A percentile compares a stretch with the other conserved stretches of the same genome.
Conservation (phyloP, 495 filamentous ascomycete species). For the Patellaria atrata region DNA sequence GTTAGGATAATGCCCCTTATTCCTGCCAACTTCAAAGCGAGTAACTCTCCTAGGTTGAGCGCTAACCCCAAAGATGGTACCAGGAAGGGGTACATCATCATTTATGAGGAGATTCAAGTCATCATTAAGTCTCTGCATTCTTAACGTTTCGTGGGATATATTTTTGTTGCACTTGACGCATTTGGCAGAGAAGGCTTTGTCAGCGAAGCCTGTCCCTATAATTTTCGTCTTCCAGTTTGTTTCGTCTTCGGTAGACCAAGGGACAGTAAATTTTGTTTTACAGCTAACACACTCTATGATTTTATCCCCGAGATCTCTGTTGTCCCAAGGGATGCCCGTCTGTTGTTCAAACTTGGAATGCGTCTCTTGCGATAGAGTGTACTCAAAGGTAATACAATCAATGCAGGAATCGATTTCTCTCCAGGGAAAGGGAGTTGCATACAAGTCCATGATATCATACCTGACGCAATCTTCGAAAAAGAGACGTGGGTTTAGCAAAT, state of each 20-base stretch:
- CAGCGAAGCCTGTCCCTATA: slow-evolving; percentile 11
- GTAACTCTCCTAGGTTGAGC: no score
- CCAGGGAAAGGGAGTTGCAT: slow-evolving; percentile 62
- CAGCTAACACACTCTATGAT: slow-evolving; percentile 46
- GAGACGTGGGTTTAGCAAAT: slow-evolving; percentile 66
- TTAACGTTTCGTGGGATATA: slow-evolving; percentile 14
- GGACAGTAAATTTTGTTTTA: slow-evolving; percentile 27
- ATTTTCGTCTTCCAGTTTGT: no score
- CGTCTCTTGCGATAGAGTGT: slow-evolving; percentile 36
- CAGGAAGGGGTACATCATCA: slow-evolving; percentile 5
- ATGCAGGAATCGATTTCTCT: slow-evolving; percentile 40
- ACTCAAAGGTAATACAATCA: slow-evolving; percentile 45
- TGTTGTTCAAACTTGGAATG: slow-evolving; percentile 32
- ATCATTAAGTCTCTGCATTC: slow-evolving; percentile 9
- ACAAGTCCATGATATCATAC: slow-evolving; percentile 42
- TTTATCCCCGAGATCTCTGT: slow-evolving; percentile 33
- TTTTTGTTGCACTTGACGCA: slow-evolving; percentile 5
- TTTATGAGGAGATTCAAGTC: slow-evolving; percentile 3
- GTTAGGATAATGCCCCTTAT: no score
- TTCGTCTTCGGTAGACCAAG: slow-evolving; percentile 55
- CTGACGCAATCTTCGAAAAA: slow-evolving; percentile 71
- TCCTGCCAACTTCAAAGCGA: no score
- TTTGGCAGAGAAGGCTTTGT: background rate
- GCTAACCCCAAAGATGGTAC: slow-evolving; percentile 8
- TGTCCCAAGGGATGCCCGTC: slow-evolving; percentile 47